Evolutionary conservation across 1,284 basidiomycete genomes (phyloP), one percentile per base, ranked within the genome.

Genomic region (Rhodotorula sp.): DNA sequence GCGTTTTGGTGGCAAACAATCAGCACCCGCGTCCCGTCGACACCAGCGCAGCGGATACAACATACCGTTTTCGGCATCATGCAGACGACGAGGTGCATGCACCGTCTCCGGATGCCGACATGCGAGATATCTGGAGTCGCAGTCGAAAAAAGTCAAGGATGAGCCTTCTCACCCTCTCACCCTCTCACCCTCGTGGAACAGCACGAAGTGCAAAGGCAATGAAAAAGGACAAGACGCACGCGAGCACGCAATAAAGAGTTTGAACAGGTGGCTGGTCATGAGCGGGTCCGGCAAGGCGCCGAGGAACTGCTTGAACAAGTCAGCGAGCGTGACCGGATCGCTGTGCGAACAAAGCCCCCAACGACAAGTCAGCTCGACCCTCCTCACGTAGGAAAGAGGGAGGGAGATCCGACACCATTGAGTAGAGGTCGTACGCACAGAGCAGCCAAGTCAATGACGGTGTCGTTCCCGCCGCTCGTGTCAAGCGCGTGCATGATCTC

Each of bases 71-170:
- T 67, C 1, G 72, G 72, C 72, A 74, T 71, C 15, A 74, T 45
- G 45, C 72, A 74, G 33, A 74, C 49, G 3, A 71, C 70, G 49
- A 74, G 67, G 42, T 74, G 72, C 72, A 74, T 69, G 1, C 67
- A 67, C 3, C 72, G 48, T 7, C 65, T 56, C 2, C 72, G 48
- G 10, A 71, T 51, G 10, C 33, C 30, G 3, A 57, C 44, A 42
- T 71, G 66, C 46, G 59, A 26, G 62, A 74, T 71, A 48, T 74
- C 72, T 74, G 51, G 37, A 33, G 10, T 12, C 37, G 37, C 37
- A 10, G 14, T 42, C 33, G 33, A 42, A 42, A 14, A 10, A 14
- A 30, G 55, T 18, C 18, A 15, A 12, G 55, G 53, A 5, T 2
- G 4, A 44, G 18, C 37, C 15, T 14, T 45, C 6, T 26, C 24